Evolutionary conservation across 495 filamentous ascomycete genomes (phyloP).

Genomic region (Xylaria acuta): DNA sequence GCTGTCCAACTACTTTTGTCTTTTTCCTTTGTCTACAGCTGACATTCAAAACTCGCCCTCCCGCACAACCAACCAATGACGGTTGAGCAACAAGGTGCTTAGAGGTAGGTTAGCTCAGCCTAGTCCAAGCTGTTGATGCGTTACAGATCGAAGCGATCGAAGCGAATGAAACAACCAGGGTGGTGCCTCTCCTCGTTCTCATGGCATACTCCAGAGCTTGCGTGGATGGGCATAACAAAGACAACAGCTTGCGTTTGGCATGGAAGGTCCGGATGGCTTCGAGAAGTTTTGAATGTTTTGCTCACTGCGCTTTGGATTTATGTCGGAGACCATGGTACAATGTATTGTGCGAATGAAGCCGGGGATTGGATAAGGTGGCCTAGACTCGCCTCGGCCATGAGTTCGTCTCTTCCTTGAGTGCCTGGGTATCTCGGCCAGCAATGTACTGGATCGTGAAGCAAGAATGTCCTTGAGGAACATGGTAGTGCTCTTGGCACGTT

Average conservation of each 20-base stretch:
- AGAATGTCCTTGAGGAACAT: slow-evolving; percentile 1
- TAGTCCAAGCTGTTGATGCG: not conserved
- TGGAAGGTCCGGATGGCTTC: not conserved
- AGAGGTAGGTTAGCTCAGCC: not conserved
- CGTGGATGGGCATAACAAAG: not conserved
- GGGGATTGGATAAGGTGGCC: not conserved
- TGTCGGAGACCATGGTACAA: not conserved
- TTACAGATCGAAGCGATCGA: not conserved
- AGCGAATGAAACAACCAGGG: too few relatives aligned
- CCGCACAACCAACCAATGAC: not conserved
- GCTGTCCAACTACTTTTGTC: not conserved
- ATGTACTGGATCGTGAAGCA: not conserved
- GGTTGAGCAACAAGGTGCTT: not conserved
- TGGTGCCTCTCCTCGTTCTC: too few relatives aligned
- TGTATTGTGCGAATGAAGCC: not conserved
- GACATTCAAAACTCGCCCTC: not conserved
- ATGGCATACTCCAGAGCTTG: not conserved
- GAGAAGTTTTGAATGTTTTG: too few relatives aligned
- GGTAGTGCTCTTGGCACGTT: slow-evolving; percentile 4
- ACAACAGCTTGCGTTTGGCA: not conserved
- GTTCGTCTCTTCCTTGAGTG: not conserved
- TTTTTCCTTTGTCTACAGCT: not conserved
- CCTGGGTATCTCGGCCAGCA: slow-evolving; percentile 1
- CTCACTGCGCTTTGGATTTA: not conserved
- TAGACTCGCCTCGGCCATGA: not conserved